Evolutionary conservation across 73 alveolate species (phyloP), one percentile per base, ranked within the genome.

Genomic region (Paramecium octaurelia): DNA sequence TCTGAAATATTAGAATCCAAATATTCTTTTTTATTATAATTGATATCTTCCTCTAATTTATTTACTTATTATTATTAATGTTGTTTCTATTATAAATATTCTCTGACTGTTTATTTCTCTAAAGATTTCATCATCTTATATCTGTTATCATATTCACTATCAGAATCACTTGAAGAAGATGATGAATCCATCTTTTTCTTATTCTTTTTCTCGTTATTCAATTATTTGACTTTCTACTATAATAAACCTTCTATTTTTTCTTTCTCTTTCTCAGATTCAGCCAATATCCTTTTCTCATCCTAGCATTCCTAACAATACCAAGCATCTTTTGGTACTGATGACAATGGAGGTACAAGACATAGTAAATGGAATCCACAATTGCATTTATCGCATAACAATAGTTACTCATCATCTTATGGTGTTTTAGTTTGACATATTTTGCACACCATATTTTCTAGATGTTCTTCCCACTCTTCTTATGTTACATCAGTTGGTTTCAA

Each of bases 401-500:
- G 34, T 14, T 23, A 35, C n/a, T 93, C 94, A 86, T 93, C 96
- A 68, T 93, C 96, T 34, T 68, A 75, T 6, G 92, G 92, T 20
- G 94, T 84, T 29, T 75, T 85, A 10, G 75, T 85, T 70, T 70
- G 46, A 86, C 96, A 93, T 24, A 76, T 87, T 27, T 86, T 88
- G 21, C 96, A 93, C 29, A 83, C 92, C 90, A 93, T 89, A 59
- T 64, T 84, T 44, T 93, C 94, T 18, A 93, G 57, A 60, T 84
- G 92, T 75, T 93, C 93, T 27, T 86, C 92, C 94, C 96, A 93
- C 12, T 93, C 94, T 54, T 93, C 96, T 21, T 68, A 40, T 18
- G 94, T 50, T 34, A 70, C 85, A 89, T 93, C 86, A 14, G 92
- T 86, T n/a, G 96, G 96, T 86, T 92, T 94, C 43, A 93, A 95